Evolutionary conservation across 768 basidiomycete species (phyloP), one percentile per base, ranked within the genome.

Genomic region (Holtermannia corniformis): DNA sequence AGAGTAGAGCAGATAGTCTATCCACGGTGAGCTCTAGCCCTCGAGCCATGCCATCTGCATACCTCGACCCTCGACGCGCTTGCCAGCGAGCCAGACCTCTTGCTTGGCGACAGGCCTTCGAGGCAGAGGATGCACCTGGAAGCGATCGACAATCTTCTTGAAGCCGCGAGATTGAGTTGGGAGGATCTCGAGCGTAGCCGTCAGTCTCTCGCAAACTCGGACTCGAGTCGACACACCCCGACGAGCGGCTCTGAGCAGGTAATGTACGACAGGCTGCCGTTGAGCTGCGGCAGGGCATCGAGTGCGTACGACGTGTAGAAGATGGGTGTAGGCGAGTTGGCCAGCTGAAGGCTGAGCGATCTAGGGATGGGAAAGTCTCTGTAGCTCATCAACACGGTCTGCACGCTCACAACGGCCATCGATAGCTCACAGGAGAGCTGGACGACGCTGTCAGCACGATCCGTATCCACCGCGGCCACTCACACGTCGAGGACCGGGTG

Each of bases 1-100:
- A 14, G 93, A 93, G 69, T 93, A 96, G 21, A 96, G 76, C 37
- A 97, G 79, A 71, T 91, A 97, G 73, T 96, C 93, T 92, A 61
- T 55, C 47, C 27, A 26, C 19, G 32, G 42, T 28, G 25, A 41
- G 47, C 24, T 44, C 21, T 14, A 55, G 28, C 19, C 5, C n/a
- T n/a, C n/a, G n/a, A n/a, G n/a, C n/a, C n/a, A n/a, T 13, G 12
- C 23, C 12, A 27, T 22, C 22, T 45, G 21, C 78, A 53, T 65
- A 88, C 92, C 89, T 53, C 85, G 79, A 19, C 77, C 77, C 64
- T 88, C 81, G 4, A 88, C 81, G 44, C 84, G 76, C 59, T 86
- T 78, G 3, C 93, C 93, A 0, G 81, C 85, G 1, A 83, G 73
- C 82, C 83, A 95, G 62, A 83, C 83, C 65, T 91, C 85, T 44